These are phyloP conservation scores for Blastocystis sp. DNA, from an alignment of 352 stramenopile species.

Conservation along the genomic window DNA sequence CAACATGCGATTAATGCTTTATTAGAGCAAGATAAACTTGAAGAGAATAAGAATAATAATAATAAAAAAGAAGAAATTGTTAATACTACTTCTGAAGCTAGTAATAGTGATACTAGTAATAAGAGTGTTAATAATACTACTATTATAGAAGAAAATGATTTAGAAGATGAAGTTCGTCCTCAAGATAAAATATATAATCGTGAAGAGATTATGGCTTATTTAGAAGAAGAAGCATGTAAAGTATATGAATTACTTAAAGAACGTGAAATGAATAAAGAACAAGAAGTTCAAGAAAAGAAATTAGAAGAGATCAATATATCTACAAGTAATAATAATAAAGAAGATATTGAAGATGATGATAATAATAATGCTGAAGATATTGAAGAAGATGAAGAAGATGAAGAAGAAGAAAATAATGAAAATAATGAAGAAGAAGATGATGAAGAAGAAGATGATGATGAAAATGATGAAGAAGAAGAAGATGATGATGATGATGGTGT, in stretches of 20 bases:
- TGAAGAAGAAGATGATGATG: not conserved
- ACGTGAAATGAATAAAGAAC: not conserved
- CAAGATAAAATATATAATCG: constrained; percentile 54
- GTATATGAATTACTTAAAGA: constrained; percentile 37
- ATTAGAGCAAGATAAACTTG: not conserved
- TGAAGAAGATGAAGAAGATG: too few species aligned
- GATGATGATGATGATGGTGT: constrained; percentile 41
- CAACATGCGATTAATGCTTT: not conserved
- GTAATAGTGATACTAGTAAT: too few species aligned
- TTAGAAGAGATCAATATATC: too few species aligned
- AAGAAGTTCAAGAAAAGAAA: not conserved
- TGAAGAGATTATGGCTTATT: constrained; percentile 54
- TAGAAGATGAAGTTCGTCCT: constrained; percentile 16
- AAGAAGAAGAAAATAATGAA: constrained; percentile 48
- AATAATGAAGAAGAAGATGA: not conserved
- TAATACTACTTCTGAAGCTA: not conserved
- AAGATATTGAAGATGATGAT: too few species aligned
- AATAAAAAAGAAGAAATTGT: not conserved
- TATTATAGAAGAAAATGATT: not conserved
- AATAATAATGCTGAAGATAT: too few species aligned
- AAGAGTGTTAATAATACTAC: too few species aligned
- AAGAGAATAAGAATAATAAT: not conserved
- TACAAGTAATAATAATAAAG: too few species aligned
- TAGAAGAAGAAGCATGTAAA: constrained; percentile 49
- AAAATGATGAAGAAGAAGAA: constrained; percentile 10